phyloP scores from a whole-genome alignment of 1,139 yeast species.

The Nematodospora anomalae region DNA sequence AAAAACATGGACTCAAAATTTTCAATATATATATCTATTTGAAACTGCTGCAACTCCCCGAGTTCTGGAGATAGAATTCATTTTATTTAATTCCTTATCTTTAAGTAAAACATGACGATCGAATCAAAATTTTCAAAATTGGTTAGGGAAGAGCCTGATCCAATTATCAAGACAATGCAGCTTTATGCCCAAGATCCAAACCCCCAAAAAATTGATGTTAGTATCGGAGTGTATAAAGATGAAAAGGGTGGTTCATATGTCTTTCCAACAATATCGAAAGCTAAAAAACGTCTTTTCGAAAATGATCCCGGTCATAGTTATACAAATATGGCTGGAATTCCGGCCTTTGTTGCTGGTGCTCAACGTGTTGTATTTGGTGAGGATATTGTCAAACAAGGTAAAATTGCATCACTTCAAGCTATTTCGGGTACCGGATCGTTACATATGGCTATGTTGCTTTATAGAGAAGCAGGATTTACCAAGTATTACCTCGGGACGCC shows the following conservation, averaged over 20 bases:
- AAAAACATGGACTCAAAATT: neutral
- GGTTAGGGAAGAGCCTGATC: slow-evolving; percentile 33
- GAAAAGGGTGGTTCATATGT: slow-evolving; percentile 37
- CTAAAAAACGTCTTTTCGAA: slow-evolving; percentile 31
- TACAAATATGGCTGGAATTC: slow-evolving; percentile 44
- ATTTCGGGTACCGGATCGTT: slow-evolving; percentile 48
- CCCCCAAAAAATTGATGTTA: slow-evolving; percentile 39
- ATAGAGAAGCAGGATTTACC: slow-evolving; percentile 27
- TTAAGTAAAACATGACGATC: slow-evolving; percentile 21
- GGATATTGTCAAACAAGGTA: slow-evolving; percentile 23
- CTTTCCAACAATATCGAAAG: slow-evolving; percentile 39
- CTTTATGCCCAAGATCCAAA: slow-evolving; percentile 27
- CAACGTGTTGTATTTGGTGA: slow-evolving; percentile 37
- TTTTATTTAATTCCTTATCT: neutral
- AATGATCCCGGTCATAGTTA: slow-evolving; percentile 48
- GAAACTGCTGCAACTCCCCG: neutral
- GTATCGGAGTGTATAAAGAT: slow-evolving; percentile 46
- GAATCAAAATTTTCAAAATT: slow-evolving; percentile 27
- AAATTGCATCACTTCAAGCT: slow-evolving; percentile 40
- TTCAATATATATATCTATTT: neutral
- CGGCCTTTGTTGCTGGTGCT: slow-evolving; percentile 39
- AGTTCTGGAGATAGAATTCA: neutral
- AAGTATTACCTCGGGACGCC: slow-evolving; percentile 41
- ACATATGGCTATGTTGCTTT: slow-evolving; percentile 38
- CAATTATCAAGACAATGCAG: slow-evolving; percentile 35